Conservation (phyloP, 1,284 basidiomycete genomes). For the Entoloma clypeatum region DNA sequence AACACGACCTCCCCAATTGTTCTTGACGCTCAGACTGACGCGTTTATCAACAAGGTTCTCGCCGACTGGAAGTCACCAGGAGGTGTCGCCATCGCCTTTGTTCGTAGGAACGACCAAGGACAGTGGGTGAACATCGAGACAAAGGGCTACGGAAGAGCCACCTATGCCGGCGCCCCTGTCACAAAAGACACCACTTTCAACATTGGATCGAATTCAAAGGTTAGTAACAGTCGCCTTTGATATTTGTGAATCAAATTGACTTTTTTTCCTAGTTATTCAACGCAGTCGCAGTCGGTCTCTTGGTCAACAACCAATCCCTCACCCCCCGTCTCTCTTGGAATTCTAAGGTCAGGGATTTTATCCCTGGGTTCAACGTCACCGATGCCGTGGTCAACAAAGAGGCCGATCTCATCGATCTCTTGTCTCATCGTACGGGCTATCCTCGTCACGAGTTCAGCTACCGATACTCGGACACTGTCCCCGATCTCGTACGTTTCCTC, state of each 20-base stretch:
- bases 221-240: neutral
- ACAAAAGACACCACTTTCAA: conserved; percentile 10
- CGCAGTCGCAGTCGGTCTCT: conserved; percentile 16
- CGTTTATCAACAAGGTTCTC: conserved; percentile 17
- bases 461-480: conserved; percentile 16
- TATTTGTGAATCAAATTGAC: neutral
- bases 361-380: conserved; percentile 15
- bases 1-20: too few species aligned
- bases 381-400: conserved; percentile 21
- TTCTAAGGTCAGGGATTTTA: conserved; percentile 21
- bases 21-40: conserved; percentile 16
- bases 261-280: conserved; percentile 7
- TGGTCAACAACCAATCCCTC: conserved; percentile 25
- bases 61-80: conserved; percentile 21
- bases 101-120: conserved; percentile 15
- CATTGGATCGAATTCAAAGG: conserved; percentile 11
- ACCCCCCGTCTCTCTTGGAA: conserved; percentile 24
- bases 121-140: conserved; percentile 18
- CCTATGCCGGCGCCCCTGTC: conserved; percentile 7
- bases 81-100: conserved; percentile 21
- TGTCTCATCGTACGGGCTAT: conserved; percentile 26
- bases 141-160: conserved; percentile 20
- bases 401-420: conserved; percentile 23
- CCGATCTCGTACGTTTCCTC: conserved; percentile 16
- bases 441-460: conserved; percentile 25